Conservation (phyloP, 1,139 yeast species). For the Scheffersomyces insectosa region DNA sequence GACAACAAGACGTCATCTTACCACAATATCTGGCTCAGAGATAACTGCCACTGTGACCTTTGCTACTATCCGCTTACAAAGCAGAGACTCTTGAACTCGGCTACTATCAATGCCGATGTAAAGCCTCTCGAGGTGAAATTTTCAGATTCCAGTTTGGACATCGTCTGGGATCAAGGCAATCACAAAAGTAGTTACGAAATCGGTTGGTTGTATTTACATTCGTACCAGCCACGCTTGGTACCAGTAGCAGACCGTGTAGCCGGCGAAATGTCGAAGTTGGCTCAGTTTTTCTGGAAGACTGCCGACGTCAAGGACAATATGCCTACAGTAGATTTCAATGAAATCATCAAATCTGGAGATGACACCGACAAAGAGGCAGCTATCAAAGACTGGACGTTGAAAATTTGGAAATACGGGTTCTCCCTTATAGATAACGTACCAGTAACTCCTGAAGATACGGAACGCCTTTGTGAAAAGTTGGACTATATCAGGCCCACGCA, state of each 20-base stretch:
- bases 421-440: conserved; percentile 67
- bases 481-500: conserved; percentile 72
- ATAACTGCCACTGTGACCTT: conserved; percentile 63
- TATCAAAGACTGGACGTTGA: conserved; percentile 58
- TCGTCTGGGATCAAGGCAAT: conserved; percentile 49
- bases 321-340: conserved; percentile 54
- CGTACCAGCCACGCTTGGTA: conserved; percentile 56
- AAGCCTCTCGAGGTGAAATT: conserved; percentile 27
- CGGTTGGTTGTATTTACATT: conserved; percentile 59
- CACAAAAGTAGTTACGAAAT: conserved; percentile 51
- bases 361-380: conserved; percentile 41
- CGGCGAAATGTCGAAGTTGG: conserved; percentile 31
- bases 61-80: conserved; percentile 64
- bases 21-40: conserved; percentile 70
- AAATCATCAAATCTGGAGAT: conserved; percentile 41
- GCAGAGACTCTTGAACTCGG: conserved; percentile 65
- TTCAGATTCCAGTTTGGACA: conserved; percentile 18
- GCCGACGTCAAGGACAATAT: conserved; percentile 38
- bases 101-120: conserved; percentile 50
- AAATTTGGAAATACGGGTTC: conserved; percentile 64
- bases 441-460: conserved; percentile 60
- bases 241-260: conserved; percentile 26
- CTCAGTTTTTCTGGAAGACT: conserved; percentile 49
- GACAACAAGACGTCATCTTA: conserved; percentile 17
- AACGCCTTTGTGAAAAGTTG: conserved; percentile 57